Conservation (phyloP, 2,329 filamentous ascomycete species). For the Sporothrix mexicana region DNA sequence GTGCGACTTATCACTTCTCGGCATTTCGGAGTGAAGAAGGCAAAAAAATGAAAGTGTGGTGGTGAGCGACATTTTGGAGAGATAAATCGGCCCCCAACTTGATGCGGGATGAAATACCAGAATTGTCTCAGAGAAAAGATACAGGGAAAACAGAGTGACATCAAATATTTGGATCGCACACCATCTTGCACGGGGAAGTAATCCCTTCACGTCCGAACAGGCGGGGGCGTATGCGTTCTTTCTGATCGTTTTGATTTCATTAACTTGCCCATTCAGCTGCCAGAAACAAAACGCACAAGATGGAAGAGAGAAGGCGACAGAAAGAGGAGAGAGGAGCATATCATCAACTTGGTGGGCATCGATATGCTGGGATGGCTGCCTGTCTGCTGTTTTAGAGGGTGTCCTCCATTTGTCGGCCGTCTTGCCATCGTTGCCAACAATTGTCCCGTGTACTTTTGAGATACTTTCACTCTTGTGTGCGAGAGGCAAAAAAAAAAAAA, state of each 20-base stretch:
- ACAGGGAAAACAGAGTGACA: too few species aligned
- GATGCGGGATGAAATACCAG: background rate
- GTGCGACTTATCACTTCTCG: conserved; percentile 16
- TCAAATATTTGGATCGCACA: background rate
- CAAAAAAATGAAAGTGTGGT: background rate
- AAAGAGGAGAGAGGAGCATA: background rate
- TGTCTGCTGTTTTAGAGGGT: conserved; percentile 5
- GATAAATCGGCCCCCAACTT: background rate
- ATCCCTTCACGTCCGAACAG: background rate
- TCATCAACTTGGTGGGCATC: background rate
- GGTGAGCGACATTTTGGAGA: background rate
- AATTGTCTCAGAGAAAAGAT: background rate
- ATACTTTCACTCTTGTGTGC: background rate
- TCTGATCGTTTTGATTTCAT: background rate
- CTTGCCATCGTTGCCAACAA: background rate
- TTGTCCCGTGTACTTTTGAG: background rate
- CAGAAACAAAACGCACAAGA: background rate
- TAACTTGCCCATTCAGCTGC: background rate
- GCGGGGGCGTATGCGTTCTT: conserved; percentile 6
- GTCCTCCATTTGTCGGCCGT: background rate
- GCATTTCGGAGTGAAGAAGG: background rate
- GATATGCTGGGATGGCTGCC: background rate
- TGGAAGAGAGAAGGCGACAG: background rate
- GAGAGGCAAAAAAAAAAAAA: too few species aligned
- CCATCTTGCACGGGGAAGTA: conserved; percentile 14